phyloP scores from a whole-genome alignment of 805 yeast species.

The Pichia eremophila region DNA sequence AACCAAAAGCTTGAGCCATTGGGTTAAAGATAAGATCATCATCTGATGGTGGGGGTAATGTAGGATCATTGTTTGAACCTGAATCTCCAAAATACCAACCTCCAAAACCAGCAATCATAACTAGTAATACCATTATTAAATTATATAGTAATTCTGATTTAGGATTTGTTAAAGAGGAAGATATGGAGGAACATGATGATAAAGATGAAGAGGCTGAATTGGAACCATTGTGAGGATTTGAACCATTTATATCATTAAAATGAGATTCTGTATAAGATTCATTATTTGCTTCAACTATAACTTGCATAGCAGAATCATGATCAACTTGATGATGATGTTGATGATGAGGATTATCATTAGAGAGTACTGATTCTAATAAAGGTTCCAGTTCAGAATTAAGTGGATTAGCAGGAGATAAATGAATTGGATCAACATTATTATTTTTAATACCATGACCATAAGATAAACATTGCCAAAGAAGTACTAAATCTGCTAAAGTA shows the following conservation, averaged over 20 bases:
- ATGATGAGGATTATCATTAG: constrained; percentile 26
- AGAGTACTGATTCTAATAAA: constrained; percentile 49
- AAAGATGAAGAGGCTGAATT: background rate
- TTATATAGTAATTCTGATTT: constrained; percentile 26
- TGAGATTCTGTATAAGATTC: constrained; percentile 11
- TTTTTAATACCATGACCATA: constrained; percentile 52
- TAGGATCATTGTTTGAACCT: background rate
- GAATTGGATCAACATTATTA: constrained; percentile 55
- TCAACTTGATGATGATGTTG: constrained; percentile 7
- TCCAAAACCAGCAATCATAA: constrained; percentile 68
- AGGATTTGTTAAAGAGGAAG: background rate
- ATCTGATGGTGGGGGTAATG: constrained; percentile 23
- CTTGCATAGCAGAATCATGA: constrained; percentile 15
- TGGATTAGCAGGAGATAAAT: constrained; percentile 84
- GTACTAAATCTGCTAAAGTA: constrained; percentile 79
- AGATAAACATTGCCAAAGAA: constrained; percentile 72
- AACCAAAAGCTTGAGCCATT: constrained; percentile 81
- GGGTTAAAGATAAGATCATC: constrained; percentile 53
- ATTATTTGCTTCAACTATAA: constrained; percentile 24
- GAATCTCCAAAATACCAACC: constrained; percentile 65
- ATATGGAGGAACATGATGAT: background rate
- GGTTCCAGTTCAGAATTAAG: constrained; percentile 51
- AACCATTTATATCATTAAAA: constrained; percentile 22
- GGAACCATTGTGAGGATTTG: background rate
- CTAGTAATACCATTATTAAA: constrained; percentile 51